A percentile compares a stretch with the other conserved stretches of the same genome.
phyloP scores from a whole-genome alignment of 768 basidiomycete genomes.

The Phanerochaete sordida region DNA sequence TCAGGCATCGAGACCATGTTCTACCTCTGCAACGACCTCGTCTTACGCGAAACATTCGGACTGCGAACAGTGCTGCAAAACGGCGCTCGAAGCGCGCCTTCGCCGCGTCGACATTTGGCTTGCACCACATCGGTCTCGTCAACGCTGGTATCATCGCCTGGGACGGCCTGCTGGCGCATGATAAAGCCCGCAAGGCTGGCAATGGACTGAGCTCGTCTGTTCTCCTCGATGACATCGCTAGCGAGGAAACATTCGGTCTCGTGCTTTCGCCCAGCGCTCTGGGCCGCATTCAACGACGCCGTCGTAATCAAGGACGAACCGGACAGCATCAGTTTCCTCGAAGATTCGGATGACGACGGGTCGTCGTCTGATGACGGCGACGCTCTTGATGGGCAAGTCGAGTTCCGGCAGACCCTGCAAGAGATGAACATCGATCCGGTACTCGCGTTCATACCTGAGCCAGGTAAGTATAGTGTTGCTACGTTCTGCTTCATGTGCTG shows the following conservation, averaged over 20 bases:
- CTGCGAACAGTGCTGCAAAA: neutral
- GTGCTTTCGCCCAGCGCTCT: neutral
- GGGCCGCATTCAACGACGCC: neutral
- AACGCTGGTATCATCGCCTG: slow-evolving; percentile 13
- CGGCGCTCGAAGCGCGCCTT: neutral
- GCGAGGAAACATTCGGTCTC: slow-evolving; percentile 3
- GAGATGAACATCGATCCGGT: neutral
- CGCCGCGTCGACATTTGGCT: slow-evolving; percentile 15
- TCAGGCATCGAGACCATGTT: slow-evolving; percentile 21
- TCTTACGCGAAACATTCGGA: slow-evolving; percentile 21
- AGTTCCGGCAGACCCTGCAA: too few species aligned
- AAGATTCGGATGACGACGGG: neutral
- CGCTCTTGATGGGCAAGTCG: neutral
- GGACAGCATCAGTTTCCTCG: neutral
- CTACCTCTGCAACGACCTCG: slow-evolving; percentile 19
- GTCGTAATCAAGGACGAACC: slow-evolving; percentile 3
- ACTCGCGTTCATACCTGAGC: neutral
- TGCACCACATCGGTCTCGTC: slow-evolving; percentile 23
- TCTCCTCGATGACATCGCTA: neutral
- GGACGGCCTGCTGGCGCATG: slow-evolving; percentile 3
- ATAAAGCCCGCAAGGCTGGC: neutral
- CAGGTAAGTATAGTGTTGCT: too few species aligned
- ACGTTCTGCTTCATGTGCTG: too few species aligned
- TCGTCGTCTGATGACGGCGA: neutral
- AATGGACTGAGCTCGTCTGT: too few species aligned